Evolutionary conservation across 805 yeast species (phyloP).

Genomic region (Candida dendrica): DNA sequence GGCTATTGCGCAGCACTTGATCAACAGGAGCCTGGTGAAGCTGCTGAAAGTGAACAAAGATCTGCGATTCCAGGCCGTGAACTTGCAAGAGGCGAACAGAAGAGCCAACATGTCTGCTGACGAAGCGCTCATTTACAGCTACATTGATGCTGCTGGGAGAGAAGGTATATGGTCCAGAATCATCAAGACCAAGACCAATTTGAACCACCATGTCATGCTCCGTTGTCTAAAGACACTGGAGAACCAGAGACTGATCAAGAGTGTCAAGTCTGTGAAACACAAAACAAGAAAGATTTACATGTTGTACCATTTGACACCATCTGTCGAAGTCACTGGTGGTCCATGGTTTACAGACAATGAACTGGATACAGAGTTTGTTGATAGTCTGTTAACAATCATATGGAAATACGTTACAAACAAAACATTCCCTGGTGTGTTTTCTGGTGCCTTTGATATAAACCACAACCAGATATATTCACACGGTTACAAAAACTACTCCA

Average conservation of each 20-base stretch:
- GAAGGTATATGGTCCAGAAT: conserved; percentile 97
- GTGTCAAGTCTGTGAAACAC: conserved; percentile 82
- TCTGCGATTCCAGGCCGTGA: conserved; percentile 69
- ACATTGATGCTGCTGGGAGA: conserved; percentile 87
- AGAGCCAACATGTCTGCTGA: conserved; percentile 75
- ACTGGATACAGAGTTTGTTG: conserved; percentile 88
- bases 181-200: conserved; percentile 76
- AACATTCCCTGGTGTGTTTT: conserved; percentile 69
- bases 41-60: conserved; percentile 61
- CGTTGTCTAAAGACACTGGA: conserved; percentile 79
- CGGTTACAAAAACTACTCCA: conserved; percentile 56
- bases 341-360: conserved; percentile 99
- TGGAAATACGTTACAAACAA: conserved; percentile 80
- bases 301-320: conserved; percentile 89
- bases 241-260: conserved; percentile 73
- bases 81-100: conserved; percentile 66
- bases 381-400: conserved; percentile 70
- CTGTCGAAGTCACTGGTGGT: conserved; percentile 95
- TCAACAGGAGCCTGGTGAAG: conserved; percentile 57
- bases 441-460: conserved; percentile 20
- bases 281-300: conserved; percentile 95
- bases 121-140: conserved; percentile 84
- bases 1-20: conserved; percentile 42
- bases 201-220: conserved; percentile 86
- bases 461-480: conserved; percentile 41